phyloP scores from a whole-genome alignment of 2,329 filamentous ascomycete species.

The Geosmithia putterillii region DNA sequence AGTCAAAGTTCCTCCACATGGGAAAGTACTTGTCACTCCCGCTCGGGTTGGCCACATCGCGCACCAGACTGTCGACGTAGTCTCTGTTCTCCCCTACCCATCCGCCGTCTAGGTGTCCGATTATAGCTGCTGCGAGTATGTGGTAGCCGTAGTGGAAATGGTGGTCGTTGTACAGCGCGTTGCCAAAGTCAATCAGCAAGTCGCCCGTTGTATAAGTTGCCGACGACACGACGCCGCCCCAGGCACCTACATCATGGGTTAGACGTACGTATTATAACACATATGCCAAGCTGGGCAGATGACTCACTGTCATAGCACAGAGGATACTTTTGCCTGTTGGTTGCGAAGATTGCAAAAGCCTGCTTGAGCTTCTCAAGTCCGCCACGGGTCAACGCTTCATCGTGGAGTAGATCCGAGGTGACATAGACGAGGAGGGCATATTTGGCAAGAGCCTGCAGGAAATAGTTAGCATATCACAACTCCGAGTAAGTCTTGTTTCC shows the following conservation, averaged over 20 bases:
- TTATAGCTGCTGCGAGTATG: constrained; percentile 73
- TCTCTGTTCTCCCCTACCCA: constrained; percentile 66
- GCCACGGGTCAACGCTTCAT: constrained; percentile 40
- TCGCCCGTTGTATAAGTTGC: constrained; percentile 61
- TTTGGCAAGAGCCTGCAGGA: constrained; percentile 52
- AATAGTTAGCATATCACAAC: neutral
- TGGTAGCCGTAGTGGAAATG: constrained; percentile 81
- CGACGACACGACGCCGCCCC: constrained; percentile 72
- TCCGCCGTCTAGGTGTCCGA: constrained; percentile 61
- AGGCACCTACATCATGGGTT: constrained; percentile 36
- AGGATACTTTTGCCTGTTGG: constrained; percentile 55
- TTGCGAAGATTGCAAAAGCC: constrained; percentile 52
- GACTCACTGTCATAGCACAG: constrained; percentile 50
- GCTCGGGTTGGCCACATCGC: constrained; percentile 72
- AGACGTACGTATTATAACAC: constrained; percentile 3
- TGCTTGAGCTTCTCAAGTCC: constrained; percentile 51
- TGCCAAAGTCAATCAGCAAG: constrained; percentile 71
- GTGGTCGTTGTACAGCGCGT: constrained; percentile 70
- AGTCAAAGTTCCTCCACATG: constrained; percentile 76
- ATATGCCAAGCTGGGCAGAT: neutral
- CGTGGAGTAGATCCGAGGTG: constrained; percentile 48
- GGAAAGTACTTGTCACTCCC: constrained; percentile 64
- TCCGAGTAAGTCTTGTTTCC: neutral
- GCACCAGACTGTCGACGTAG: constrained; percentile 73
- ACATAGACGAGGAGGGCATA: constrained; percentile 60